Evolutionary conservation across 305 asterid species (phyloP).

Genomic region (Caryopteris hybrid): DNA sequence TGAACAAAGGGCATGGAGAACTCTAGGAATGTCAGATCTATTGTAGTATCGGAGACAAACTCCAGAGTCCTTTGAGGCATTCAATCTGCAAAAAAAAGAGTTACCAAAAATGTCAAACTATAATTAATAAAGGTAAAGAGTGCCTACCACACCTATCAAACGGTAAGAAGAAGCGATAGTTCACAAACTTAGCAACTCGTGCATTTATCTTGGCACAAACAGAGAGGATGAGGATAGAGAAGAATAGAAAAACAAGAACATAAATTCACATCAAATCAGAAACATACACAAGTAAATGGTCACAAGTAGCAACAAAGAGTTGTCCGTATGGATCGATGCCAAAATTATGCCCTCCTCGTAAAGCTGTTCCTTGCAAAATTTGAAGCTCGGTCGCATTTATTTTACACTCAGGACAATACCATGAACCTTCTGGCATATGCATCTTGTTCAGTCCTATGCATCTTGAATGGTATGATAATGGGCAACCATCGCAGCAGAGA

Average conservation of each 20-base stretch:
- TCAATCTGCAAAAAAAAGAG: constrained; percentile 46
- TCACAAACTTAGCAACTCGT: constrained; percentile 1
- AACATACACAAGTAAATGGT: constrained; percentile 93
- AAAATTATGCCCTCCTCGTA: constrained; percentile 70
- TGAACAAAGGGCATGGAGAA: constrained; percentile 49
- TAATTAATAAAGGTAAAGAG: constrained; percentile 14
- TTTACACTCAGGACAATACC: constrained; percentile 98
- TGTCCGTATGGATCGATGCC: constrained; percentile 80
- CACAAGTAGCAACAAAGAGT: constrained; percentile 72
- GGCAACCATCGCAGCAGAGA: constrained; percentile 99
- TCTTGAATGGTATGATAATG: constrained; percentile 90
- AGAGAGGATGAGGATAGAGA: neutral
- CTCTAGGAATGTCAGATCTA: constrained; percentile 50
- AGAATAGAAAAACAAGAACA: constrained; percentile 15
- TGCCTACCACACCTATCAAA: neutral
- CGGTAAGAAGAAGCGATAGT: neutral
- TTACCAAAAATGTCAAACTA: neutral
- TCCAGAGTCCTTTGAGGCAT: constrained; percentile 42
- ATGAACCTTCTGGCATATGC: constrained; percentile 82
- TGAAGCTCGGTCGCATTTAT: constrained; percentile 62
- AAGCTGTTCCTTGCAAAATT: constrained; percentile 49
- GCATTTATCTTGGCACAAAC: constrained; percentile 12
- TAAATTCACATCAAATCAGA: constrained; percentile 23
- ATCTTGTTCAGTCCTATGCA: constrained; percentile 84
- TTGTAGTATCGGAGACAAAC: constrained; percentile 67